Evolutionary conservation across 2,329 filamentous ascomycete genomes (phyloP), one percentile per base, ranked within the genome.

Genomic region (Fusarium fujikuroi): DNA sequence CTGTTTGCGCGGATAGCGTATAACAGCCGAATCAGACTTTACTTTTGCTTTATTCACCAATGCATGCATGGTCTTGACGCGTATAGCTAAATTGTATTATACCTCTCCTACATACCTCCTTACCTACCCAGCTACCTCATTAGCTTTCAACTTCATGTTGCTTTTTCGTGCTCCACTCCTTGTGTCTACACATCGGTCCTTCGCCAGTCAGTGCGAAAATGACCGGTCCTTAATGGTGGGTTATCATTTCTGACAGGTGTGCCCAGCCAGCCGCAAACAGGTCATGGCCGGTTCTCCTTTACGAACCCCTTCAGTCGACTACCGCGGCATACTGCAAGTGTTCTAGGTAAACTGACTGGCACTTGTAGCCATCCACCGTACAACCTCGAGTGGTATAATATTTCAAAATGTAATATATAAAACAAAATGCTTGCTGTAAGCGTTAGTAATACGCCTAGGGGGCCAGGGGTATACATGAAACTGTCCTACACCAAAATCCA

Each of bases 241-340:
- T 19, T 28, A 49, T 42, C 57, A 18, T 69, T 49, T 52, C 37
- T 28, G 44, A 39, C 34, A 39, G 30, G 32, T 42, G 32, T 42
- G 50, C 54, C 44, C 52, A 69, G 57, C 58, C 68, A 72, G 44
- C 54, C 61, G 42, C 56, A 60, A 56, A 49, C 25, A 7, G 36
- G 58, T 9, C 23, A 42, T 46, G 46, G 23, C 43, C 63, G 23
- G 28, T 23, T 37, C 54, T 46, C 46, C 44, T 37, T 46, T 19
- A 25, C n/a, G 19, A 54, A 30, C 40, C 46, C 28, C 53, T 66
- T 56, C 43, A 19, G 36, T 54, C 18, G 49, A 66, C 40, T 67
- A 69, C 70, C 73, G 73, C 69, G 73, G 73, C 70, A 75, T 75
- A 18, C 70, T 65, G 36, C 32, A 65, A 62, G 37, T 63, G 63